phyloP scores from a whole-genome alignment of 192 early-diverging fungal genomes.

The Mortierella alpina region DNA sequence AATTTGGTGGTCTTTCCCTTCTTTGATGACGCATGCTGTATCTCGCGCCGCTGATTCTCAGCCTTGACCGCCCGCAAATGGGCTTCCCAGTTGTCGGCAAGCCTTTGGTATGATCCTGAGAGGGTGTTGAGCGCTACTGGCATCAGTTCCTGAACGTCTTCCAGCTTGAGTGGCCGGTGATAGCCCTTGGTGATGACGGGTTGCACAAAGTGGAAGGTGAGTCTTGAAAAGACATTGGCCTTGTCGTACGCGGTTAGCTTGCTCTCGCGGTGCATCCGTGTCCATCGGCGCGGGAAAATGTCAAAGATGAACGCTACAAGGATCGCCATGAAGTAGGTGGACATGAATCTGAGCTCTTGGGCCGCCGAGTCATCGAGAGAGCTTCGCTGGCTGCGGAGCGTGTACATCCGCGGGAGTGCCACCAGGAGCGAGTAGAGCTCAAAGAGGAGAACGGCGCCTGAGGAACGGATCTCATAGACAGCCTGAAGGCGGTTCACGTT shows the following conservation, averaged over 20 bases:
- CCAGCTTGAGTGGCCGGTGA: background rate
- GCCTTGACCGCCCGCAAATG: background rate
- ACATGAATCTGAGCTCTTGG: background rate
- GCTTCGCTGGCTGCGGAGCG: background rate
- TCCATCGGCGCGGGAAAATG: constrained; percentile 13
- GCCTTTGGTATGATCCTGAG: background rate
- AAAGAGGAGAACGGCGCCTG: background rate
- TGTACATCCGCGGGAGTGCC: background rate
- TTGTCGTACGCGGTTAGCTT: background rate
- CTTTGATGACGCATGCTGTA: too few relatives aligned
- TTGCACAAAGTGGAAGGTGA: constrained; percentile 15
- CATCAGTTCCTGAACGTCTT: constrained; percentile 30
- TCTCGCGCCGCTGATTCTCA: background rate
- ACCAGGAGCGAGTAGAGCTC: background rate
- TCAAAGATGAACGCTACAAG: constrained; percentile 3
- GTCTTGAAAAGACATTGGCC: constrained; percentile 13
- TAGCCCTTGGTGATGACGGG: constrained; percentile 21
- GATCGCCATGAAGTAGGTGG: background rate
- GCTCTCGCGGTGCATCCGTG: constrained; percentile 5
- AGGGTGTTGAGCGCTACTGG: background rate
- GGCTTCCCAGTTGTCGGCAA: background rate
- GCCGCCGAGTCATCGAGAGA: background rate
- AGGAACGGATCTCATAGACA: background rate
- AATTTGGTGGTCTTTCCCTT: background rate
- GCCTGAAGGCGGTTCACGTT: background rate